Base-by-base conservation (phyloP, 2,329 filamentous ascomycete species). In the Ophiosphaerella herpotricha region DNA sequence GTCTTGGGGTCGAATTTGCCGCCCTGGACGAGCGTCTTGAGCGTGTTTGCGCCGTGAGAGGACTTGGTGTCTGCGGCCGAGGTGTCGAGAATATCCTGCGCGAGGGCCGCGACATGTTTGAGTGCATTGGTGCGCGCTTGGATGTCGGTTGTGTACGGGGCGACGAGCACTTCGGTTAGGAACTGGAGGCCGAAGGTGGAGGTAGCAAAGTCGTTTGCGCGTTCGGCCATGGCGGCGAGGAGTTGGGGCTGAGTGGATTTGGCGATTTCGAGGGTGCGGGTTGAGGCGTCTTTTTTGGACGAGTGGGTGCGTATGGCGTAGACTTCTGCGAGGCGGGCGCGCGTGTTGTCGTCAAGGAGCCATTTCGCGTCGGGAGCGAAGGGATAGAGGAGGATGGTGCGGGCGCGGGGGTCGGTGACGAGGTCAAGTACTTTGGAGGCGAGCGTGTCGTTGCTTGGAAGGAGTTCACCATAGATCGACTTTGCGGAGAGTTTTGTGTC, bases 401-500 rank as follows among this genome's bases (percentile, higher is more conserved):
- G 79, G 13, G 82, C 82, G 59, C 86, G 84, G 33, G 84, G 77
- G 63, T 91, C 84, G 58, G 86, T 88, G 57, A 82, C 85, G 5
- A 84, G 75, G 38, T 81, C 81, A 16, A 89, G 75, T 42, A 91
- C 78, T 54, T 87, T 88, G 59, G 88, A 82, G 2, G 81, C 77
- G 31, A 85, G 79, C 48, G 71, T 67, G n/a, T 78, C 73, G 43
- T 73, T 69, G 53, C 49, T 54, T 21, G 73, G 89, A 14, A 97
- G 76, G 11, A 99, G 80, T 73, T 97, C 93, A 0, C 90, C 82
- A 74, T 96, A 91, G 58, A 99, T 89, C 29, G 89, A 82, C 77
- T 96, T 97, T 43, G 86, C 82, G 3, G 86, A 90, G 66, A 96
- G 80, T 58, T 95, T 92, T 8, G 94, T 99, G 71, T 99, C 94